These are phyloP conservation scores for Hyaloperonospora arabidopsidis DNA, from an alignment of 352 stramenopile species.

Conservation along the genomic window DNA sequence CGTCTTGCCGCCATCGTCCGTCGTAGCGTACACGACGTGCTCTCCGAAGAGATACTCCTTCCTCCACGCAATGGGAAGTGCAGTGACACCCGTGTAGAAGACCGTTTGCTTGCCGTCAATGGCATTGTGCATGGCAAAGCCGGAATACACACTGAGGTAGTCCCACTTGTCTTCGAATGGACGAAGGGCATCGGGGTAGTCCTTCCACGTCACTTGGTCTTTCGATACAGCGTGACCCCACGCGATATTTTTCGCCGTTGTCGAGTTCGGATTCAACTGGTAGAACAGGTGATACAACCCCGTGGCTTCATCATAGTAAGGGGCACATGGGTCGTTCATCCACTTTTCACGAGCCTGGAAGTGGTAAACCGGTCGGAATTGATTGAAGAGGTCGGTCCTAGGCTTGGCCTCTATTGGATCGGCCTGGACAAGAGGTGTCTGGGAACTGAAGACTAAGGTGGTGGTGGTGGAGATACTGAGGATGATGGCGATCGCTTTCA, in stretches of 20 bases:
- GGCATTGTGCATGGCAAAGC: constrained; percentile 48
- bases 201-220: constrained; percentile 64
- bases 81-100: constrained; percentile 56
- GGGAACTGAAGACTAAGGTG: constrained; percentile 11
- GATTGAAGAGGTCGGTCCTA: constrained; percentile 28
- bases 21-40: constrained; percentile 61
- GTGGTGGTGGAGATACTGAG: constrained; percentile 13
- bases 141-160: constrained; percentile 65
- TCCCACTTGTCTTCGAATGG: constrained; percentile 58
- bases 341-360: constrained; percentile 60
- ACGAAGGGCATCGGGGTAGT: constrained; percentile 52
- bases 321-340: constrained; percentile 79
- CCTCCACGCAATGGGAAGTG: constrained; percentile 42
- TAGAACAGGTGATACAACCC: constrained; percentile 77
- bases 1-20: constrained; percentile 41
- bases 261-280: constrained; percentile 56
- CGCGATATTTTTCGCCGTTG: constrained; percentile 63
- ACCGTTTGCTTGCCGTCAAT: constrained; percentile 58
- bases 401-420: constrained; percentile 6
- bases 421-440: constrained; percentile 6
- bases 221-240: constrained; percentile 69
- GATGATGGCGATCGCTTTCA: constrained; percentile 16
- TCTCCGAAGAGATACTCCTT: constrained; percentile 54
- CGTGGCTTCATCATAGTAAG: constrained; percentile 58
- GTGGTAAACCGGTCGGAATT: constrained; percentile 54